Evolutionary conservation across 371 early-diverging fungal genomes (phyloP), one percentile per base, ranked within the genome.

Genomic region (Rhizopus sp.): DNA sequence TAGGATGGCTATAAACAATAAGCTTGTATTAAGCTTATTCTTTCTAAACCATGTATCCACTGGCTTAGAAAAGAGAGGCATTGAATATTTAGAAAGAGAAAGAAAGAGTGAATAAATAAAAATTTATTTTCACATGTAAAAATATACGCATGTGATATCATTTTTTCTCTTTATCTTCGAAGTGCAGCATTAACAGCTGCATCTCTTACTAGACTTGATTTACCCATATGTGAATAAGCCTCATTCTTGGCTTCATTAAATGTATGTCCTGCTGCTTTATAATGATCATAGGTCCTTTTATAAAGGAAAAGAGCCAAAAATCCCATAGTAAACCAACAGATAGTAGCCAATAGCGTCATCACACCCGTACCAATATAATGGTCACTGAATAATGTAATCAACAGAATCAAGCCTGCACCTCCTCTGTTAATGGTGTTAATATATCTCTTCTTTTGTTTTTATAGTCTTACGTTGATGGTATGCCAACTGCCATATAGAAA

Each of bases 401-500:
- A 68, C 59, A 90, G 84, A 56, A 94, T 90, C 50, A 93, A 75
- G 12, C 93, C 95, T 23, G 88, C 90, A 29, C 91, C 87, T 33
- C 95, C 95, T 34, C 88, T 88, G 55, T 38, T 42, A 16, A 31
- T 5, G 35, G 30, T 40, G 46, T 30, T 10, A 37, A 38, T 16
- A 7, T 17, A n/a, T 45, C 10, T 7, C 39, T 52, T 34, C 1
- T 9, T 44, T 32, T 55, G 13, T 47, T 10, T 3, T 4, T n/a
- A 29, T 12, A 69, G 13, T 37, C 83, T 72, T 81, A 82, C 80
- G 87, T 83, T 46, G 73, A 75, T 3, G 92, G 91, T 59, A 94
- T 88, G 44, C 95, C 95, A 44, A 92, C 77, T 3, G 88, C 83
- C 93, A 91, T 93, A 77, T 94, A 93, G 50, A 84, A 80, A 4